Percentiles rank a stretch among this genome's conserved stretches.
Evolutionary conservation across 495 filamentous ascomycete species (phyloP).

Genomic region (Talaromyces thailandensis): DNA sequence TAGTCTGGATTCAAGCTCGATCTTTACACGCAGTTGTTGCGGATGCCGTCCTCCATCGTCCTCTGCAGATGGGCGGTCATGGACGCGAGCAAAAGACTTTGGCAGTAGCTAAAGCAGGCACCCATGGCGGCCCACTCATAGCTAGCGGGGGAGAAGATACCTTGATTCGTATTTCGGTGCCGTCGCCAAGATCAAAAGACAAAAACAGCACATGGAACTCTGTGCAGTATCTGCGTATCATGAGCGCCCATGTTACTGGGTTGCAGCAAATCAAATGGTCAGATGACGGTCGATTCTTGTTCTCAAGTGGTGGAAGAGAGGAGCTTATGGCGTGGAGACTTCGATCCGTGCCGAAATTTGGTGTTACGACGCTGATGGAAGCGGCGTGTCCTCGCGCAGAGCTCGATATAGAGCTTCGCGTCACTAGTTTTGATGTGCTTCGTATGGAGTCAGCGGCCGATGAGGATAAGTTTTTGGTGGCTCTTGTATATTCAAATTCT

Average conservation of each 20-base stretch:
- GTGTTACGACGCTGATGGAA: slow-evolving; percentile 54
- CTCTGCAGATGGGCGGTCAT: slow-evolving; percentile 63
- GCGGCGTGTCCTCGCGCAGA: slow-evolving; percentile 50
- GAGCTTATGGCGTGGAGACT: slow-evolving; percentile 85
- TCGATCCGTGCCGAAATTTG: slow-evolving; percentile 37
- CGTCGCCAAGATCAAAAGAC: background rate
- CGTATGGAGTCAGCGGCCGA: slow-evolving; percentile 23
- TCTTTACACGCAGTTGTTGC: slow-evolving; percentile 40
- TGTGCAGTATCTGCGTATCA: slow-evolving; percentile 44
- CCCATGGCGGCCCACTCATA: slow-evolving; percentile 24
- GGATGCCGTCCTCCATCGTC: slow-evolving; percentile 30
- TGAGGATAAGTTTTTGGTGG: slow-evolving; percentile 39
- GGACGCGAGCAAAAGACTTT: slow-evolving; percentile 81
- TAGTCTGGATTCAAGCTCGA: slow-evolving; percentile 45
- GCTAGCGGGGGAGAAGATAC: slow-evolving; percentile 92
- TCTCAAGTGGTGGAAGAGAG: slow-evolving; percentile 78
- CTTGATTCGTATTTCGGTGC: slow-evolving; percentile 51
- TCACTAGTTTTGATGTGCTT: slow-evolving; percentile 61
- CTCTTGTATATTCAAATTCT: slow-evolving; percentile 72
- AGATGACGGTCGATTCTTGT: slow-evolving; percentile 51
- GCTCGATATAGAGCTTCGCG: slow-evolving; percentile 60
- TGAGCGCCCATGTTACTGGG: slow-evolving; percentile 71
- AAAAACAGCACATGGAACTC: slow-evolving; percentile 9
- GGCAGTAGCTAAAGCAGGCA: slow-evolving; percentile 33
- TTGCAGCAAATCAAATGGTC: slow-evolving; percentile 78